Evolutionary conservation across 2,329 filamentous ascomycete species (phyloP), one percentile per base, ranked within the genome.

Genomic region (Lasiodiplodia citricola): DNA sequence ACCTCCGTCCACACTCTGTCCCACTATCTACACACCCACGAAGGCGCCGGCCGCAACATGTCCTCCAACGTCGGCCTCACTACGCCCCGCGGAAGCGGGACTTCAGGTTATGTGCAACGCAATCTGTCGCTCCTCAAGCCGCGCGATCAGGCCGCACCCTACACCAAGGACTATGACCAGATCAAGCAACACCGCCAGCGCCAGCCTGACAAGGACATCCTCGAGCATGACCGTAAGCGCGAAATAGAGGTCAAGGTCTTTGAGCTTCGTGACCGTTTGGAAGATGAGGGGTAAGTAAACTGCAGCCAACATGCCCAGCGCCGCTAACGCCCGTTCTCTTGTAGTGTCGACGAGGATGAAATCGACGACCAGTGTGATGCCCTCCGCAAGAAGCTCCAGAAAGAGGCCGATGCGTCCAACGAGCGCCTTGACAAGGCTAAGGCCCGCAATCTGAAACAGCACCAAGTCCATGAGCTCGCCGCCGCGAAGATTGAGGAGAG

Each of bases 401-500:
- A 86, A 67, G 80, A 83, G 65, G 83, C 80, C 67, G 79, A 79
- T 47, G 7, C 56, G 7, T 68, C 66, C 6, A 47, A 47, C 10
- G 56, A 62, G 14, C 56, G 47, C 10, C 82, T 80, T 63, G 79
- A 76, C 72, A 79, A 75, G 66, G 78, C 73, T 41, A 80, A 77
- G 71, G 79, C 80, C 66, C 87, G 84, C 73, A 86, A 88, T 11
- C 86, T 98, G 72, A 99, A 98, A 82, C 86, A 90, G 72, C 94
- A 98, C 81, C 93, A 98, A 81, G 94, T 98, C 23, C 96, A 99
- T 83, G 96, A 98, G 82, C 86, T 97, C 79, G 96, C 96, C 21
- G 92, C 96, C 75, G 96, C 95, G 70, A 99, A 99, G 87, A 95
- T 97, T 73, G 91, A 93, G 79, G 96, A 99, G 86, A 97, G 91